A percentile compares a stretch with the other conserved stretches of the same genome.
Conservation (phyloP, 257 asterid genomes). For the Gynochthodes officinalis region DNA sequence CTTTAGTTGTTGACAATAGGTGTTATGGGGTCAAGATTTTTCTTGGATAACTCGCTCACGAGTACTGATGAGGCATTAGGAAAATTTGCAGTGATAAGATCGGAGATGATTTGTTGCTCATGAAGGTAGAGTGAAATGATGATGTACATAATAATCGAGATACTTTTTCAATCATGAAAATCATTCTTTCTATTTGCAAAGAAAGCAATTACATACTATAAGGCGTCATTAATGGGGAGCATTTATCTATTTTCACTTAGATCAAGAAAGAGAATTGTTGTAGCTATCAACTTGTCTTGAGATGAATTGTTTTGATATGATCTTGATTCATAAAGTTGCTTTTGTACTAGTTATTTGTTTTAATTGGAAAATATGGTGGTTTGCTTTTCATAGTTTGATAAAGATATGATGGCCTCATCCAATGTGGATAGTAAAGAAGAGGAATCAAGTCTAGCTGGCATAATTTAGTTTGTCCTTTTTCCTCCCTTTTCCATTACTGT, state of each 20-base stretch:
- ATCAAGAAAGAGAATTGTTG: neutral
- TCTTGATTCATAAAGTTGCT: neutral
- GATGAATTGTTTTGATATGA: neutral
- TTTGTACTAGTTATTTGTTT: neutral
- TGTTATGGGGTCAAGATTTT: neutral
- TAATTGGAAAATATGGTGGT: neutral
- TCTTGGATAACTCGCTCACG: neutral
- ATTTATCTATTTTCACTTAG: neutral
- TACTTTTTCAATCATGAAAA: neutral
- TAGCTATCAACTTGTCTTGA: neutral
- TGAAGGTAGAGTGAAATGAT: neutral
- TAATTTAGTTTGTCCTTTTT: neutral
- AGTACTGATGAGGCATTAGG: too few species aligned
- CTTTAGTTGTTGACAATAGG: neutral
- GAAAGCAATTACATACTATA: too few species aligned
- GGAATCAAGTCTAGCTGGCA: neutral
- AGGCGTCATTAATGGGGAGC: neutral
- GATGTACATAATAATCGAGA: too few species aligned
- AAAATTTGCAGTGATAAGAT: neutral
- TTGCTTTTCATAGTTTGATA: neutral
- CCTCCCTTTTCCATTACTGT: neutral
- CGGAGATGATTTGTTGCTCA: neutral
- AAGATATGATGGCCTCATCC: neutral
- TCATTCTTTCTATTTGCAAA: neutral
- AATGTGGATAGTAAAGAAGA: neutral